Evolutionary conservation across 768 basidiomycete genomes (phyloP).

Genomic region (Rhodotorula graminis): DNA sequence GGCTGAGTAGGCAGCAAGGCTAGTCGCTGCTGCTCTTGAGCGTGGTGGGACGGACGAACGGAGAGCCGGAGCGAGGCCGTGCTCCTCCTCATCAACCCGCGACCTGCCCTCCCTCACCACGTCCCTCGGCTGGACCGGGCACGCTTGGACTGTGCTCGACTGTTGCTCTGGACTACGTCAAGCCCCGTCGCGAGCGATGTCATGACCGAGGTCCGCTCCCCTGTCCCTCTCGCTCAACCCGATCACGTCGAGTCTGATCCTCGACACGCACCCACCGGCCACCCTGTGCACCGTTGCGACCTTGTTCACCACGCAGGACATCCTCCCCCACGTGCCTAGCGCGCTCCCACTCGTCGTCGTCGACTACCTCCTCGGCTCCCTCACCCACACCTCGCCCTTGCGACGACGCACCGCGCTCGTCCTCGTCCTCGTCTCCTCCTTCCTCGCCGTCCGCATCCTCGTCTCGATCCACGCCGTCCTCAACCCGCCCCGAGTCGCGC

Average conservation of each 20-base stretch:
- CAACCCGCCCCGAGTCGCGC: neutral
- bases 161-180: neutral
- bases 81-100: no score
- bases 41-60: no score
- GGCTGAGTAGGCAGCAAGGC: no score
- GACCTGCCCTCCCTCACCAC: no score
- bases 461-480: neutral
- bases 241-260: neutral
- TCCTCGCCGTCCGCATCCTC: neutral
- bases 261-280: no score
- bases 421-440: neutral
- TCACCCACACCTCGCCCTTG: constrained; percentile 4
- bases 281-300: no score
- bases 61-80: no score
- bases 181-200: neutral
- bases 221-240: neutral
- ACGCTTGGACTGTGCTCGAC: accelerated
- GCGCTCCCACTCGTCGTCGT: neutral
- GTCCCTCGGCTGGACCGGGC: neutral
- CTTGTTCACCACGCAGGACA: neutral
- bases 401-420: constrained; percentile 9
- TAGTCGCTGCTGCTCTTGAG: no score
- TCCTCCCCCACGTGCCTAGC: constrained; percentile 7
- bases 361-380: constrained; percentile 4
- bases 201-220: constrained; percentile 10